Percentiles rank a stretch among this genome's conserved stretches.
These are phyloP conservation scores for Gastrodia elata DNA, from an alignment of 106 monocot species.

Conservation along the genomic window DNA sequence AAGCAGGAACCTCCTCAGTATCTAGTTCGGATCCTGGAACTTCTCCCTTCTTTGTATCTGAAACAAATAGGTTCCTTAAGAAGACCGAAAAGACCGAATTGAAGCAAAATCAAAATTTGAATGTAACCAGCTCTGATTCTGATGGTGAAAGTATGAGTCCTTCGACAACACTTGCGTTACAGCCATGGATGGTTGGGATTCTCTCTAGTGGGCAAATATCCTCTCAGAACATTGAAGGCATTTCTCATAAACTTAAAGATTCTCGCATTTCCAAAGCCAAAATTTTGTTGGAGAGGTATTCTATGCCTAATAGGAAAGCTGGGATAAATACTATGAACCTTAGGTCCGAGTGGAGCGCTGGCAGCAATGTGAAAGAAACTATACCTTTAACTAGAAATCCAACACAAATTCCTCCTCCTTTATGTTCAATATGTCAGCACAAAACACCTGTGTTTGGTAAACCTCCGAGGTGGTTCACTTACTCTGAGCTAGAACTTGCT, in stretches of 20 bases:
- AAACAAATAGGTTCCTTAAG: constrained; percentile 25
- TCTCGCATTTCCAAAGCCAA: constrained; percentile 24
- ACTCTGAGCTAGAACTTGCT: constrained; percentile 65
- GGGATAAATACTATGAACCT: constrained; percentile 15
- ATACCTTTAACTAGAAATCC: constrained; percentile 32
- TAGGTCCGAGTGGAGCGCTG: constrained; percentile 28
- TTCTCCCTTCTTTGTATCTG: constrained; percentile 61
- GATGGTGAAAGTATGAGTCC: constrained; percentile 24
- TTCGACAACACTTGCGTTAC: constrained; percentile 18
- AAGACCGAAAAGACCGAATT: constrained; percentile 14
- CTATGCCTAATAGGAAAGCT: constrained; percentile 21
- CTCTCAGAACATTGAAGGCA: constrained; percentile 20
- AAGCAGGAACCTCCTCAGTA: constrained; percentile 65
- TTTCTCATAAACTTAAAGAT: constrained; percentile 21
- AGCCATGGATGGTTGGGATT: constrained; percentile 38
- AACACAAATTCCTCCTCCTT: constrained; percentile 56
- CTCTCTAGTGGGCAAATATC: constrained; percentile 14
- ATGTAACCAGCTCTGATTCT: constrained; percentile 38
- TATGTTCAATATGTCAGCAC: constrained; percentile 83
- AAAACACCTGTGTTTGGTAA: constrained; percentile 77
- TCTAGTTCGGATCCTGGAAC: constrained; percentile 80
- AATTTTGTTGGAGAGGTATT: constrained; percentile 27
- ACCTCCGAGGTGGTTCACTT: constrained; percentile 73
- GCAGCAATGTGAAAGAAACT: constrained; percentile 46
- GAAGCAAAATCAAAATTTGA: constrained; percentile 14